Conservation (phyloP, 2,329 filamentous ascomycete species). For the Ceratocystis lukuohia region DNA sequence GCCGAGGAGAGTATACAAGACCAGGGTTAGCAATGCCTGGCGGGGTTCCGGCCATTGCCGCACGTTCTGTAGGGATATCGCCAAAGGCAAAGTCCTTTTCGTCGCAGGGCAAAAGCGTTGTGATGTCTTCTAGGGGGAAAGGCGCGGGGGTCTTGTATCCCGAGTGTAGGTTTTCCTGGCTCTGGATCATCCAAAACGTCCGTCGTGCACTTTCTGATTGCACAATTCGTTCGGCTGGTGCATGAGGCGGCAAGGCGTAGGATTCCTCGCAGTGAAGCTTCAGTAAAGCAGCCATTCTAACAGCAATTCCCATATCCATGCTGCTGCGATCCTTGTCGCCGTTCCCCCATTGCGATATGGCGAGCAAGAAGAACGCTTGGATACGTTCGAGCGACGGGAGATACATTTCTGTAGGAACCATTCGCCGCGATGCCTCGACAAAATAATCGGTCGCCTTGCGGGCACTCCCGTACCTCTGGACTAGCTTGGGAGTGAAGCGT, state of each 20-base stretch:
- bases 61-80: conserved; percentile 23
- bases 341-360: conserved; percentile 27
- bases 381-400: conserved; percentile 24
- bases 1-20: conserved; percentile 21
- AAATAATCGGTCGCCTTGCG: conserved; percentile 24
- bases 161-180: conserved; percentile 29
- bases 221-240: conserved; percentile 25
- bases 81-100: conserved; percentile 30
- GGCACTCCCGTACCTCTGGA: conserved; percentile 22
- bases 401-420: conserved; percentile 25
- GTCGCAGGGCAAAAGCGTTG: conserved; percentile 27
- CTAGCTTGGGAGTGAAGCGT: conserved; percentile 25
- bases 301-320: conserved; percentile 30
- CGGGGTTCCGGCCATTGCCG: conserved; percentile 26
- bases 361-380: conserved; percentile 26
- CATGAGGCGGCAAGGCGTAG: conserved; percentile 24
- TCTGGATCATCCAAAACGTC: conserved; percentile 30
- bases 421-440: conserved; percentile 22
- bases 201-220: conserved; percentile 26
- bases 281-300: conserved; percentile 28
- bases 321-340: conserved; percentile 25
- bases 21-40: conserved; percentile 24
- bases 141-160: conserved; percentile 26
- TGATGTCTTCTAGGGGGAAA: conserved; percentile 28
- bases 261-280: conserved; percentile 29